A percentile compares a stretch with the other conserved stretches of the same genome.
phyloP scores from a whole-genome alignment of 129 eudicot species.

The Chrysanthemum makinoi region DNA sequence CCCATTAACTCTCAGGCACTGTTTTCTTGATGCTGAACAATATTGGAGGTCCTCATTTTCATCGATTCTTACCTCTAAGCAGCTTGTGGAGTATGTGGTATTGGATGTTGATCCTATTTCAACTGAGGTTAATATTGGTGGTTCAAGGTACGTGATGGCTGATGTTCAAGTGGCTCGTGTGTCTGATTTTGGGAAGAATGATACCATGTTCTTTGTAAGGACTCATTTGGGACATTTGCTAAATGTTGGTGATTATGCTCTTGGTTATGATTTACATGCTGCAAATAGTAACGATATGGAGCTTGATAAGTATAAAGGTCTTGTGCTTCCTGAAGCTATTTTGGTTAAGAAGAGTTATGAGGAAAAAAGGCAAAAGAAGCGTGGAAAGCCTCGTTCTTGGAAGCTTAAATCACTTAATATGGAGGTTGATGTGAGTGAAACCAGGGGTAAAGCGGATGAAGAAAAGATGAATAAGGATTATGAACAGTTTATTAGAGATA shows the following conservation, averaged over 20 bases:
- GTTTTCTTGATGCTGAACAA: slow-evolving; percentile 20
- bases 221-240: slow-evolving; percentile 62
- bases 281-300: slow-evolving; percentile 58
- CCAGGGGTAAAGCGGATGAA: slow-evolving; percentile 27
- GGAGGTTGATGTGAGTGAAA: slow-evolving; percentile 50
- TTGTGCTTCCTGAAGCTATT: slow-evolving; percentile 50
- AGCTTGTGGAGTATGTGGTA: slow-evolving; percentile 25
- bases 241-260: slow-evolving; percentile 61
- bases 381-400: slow-evolving; percentile 64
- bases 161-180: slow-evolving; percentile 76
- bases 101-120: slow-evolving; percentile 3
- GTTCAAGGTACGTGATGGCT: slow-evolving; percentile 37
- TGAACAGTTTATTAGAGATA: neutral
- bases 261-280: slow-evolving; percentile 58
- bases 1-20: slow-evolving; percentile 15
- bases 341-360: slow-evolving; percentile 68
- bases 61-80: slow-evolving; percentile 21
- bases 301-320: slow-evolving; percentile 56
- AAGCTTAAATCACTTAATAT: slow-evolving; percentile 53
- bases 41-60: slow-evolving; percentile 7
- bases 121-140: slow-evolving; percentile 9
- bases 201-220: slow-evolving; percentile 36
- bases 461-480: neutral
- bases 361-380: slow-evolving; percentile 54
- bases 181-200: slow-evolving; percentile 62